Percentiles rank a stretch among this genome's conserved stretches.
Conservation (phyloP, 371 early-diverging fungal genomes). For the Rhizopus microsporus region DNA sequence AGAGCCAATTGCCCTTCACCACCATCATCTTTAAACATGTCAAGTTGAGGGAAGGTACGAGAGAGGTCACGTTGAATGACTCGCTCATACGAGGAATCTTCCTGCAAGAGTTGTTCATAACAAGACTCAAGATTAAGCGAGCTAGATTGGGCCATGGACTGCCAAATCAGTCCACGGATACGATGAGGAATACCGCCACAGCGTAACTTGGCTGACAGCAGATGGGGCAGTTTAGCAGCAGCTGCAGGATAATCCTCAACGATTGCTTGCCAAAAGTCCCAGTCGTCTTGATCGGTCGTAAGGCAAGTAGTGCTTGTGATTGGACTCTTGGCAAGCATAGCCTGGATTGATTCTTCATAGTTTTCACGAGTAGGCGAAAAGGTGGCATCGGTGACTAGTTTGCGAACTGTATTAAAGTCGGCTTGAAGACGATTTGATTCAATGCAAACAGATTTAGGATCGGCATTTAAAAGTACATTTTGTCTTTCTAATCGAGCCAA, state of each 20-base stretch:
- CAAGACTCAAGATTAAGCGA: conserved; percentile 75
- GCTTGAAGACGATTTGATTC: conserved; percentile 60
- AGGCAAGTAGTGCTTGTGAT: neutral
- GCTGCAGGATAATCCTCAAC: conserved; percentile 81
- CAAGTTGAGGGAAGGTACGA: conserved; percentile 87
- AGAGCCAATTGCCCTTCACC: conserved; percentile 88
- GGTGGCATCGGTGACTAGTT: conserved; percentile 48
- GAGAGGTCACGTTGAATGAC: conserved; percentile 88
- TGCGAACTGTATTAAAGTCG: conserved; percentile 55
- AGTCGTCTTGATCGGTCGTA: conserved; percentile 41
- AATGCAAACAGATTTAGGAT: conserved; percentile 62
- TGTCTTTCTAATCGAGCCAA: conserved; percentile 61
- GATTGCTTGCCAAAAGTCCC: conserved; percentile 94
- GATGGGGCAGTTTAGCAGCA: conserved; percentile 61
- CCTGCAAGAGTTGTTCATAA: conserved; percentile 77
- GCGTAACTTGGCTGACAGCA: conserved; percentile 69
- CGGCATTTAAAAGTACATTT: conserved; percentile 58
- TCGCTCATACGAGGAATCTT: conserved; percentile 79
- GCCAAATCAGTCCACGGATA: conserved; percentile 91
- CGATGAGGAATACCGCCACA: conserved; percentile 83
- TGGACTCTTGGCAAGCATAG: conserved; percentile 17
- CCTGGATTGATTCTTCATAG: conserved; percentile 28
- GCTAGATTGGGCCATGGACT: conserved; percentile 81
- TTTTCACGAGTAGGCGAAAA: conserved; percentile 28
- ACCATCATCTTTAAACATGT: conserved; percentile 78